These are phyloP conservation scores for Neotropicomus parvogracilis DNA, from an alignment of 1,284 basidiomycete genomes.

Conservation along the genomic window DNA sequence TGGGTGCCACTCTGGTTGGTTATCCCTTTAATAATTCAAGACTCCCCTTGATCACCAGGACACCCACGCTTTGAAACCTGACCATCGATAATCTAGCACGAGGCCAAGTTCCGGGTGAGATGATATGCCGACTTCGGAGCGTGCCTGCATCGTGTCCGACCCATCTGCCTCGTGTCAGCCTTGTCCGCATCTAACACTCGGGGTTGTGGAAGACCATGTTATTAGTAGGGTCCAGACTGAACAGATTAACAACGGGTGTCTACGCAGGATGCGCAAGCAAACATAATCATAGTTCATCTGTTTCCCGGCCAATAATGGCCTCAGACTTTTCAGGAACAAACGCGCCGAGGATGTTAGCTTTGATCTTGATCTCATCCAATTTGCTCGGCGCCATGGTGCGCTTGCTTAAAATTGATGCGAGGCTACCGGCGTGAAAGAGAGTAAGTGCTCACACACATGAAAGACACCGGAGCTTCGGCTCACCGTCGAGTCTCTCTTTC, in stretches of 20 bases:
- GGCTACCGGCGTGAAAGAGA: constrained; percentile 35
- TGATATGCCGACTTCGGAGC: constrained; percentile 2
- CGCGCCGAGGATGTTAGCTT: constrained; percentile 80
- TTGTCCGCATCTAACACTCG: constrained; percentile 2
- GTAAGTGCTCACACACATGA: constrained; percentile 13
- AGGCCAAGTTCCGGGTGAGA: constrained; percentile 26
- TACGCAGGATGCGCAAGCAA: constrained; percentile 10
- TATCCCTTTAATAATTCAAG: constrained; percentile 16
- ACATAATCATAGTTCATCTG: constrained; percentile 35
- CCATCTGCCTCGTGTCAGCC: constrained; percentile 23
- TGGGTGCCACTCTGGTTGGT: constrained; percentile 1
- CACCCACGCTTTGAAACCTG: constrained; percentile 8
- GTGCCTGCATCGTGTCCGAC: constrained; percentile 30
- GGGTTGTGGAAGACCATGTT: constrained; percentile 5
- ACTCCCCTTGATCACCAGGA: constrained; percentile 7
- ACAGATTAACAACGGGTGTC: constrained; percentile 20
- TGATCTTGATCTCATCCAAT: constrained; percentile 91
- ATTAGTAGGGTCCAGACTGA: constrained; percentile 17
- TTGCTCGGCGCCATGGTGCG: constrained; percentile 72
- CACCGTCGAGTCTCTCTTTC: constrained; percentile 85
- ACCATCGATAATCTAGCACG: constrained; percentile 25
- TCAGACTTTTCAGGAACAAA: constrained; percentile 55
- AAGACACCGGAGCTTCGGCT: constrained; percentile 27
- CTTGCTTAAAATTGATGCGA: constrained; percentile 70
- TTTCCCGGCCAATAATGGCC: constrained; percentile 32